phyloP scores from a whole-genome alignment of 108 stramenopile genomes.

The Fragilaria crotonensis region DNA sequence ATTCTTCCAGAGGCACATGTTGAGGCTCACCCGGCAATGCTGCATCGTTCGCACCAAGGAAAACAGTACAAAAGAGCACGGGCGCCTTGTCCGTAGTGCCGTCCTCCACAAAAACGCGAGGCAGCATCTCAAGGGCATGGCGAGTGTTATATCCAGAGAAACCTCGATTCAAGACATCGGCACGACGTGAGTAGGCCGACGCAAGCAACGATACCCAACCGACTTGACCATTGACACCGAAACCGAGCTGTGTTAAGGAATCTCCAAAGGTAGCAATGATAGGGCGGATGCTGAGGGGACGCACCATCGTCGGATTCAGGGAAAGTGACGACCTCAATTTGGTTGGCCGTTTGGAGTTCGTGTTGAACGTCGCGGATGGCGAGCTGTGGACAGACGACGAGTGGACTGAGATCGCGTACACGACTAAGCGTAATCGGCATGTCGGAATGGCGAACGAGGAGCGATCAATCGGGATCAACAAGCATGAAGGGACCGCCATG shows the following conservation, averaged over 20 bases:
- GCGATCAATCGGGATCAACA: too few species aligned
- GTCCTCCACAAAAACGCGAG: slow-evolving; percentile 35
- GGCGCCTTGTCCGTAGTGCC: neutral
- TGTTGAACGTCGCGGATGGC: too few species aligned
- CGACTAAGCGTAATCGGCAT: too few species aligned
- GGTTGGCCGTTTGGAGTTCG: too few species aligned
- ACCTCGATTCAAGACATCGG: slow-evolving; percentile 67
- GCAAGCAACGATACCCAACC: slow-evolving; percentile 60
- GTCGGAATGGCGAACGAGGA: too few species aligned
- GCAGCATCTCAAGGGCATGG: slow-evolving; percentile 33
- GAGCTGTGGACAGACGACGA: too few species aligned
- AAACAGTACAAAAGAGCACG: slow-evolving; percentile 40
- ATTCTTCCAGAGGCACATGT: slow-evolving; percentile 51
- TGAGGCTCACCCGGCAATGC: slow-evolving; percentile 44
- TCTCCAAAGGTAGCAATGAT: slow-evolving; percentile 63
- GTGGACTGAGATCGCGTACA: too few species aligned
- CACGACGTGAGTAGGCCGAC: slow-evolving; percentile 39
- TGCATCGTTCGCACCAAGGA: slow-evolving; percentile 73
- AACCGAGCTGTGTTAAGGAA: slow-evolving; percentile 54
- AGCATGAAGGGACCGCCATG: too few species aligned
- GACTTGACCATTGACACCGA: slow-evolving; percentile 25
- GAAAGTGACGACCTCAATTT: too few species aligned
- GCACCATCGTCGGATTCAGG: neutral
- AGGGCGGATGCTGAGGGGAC: slow-evolving; percentile 17
- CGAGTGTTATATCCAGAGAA: slow-evolving; percentile 69